A percentile compares a stretch with the other conserved stretches of the same genome.
phyloP scores from a whole-genome alignment of 2,329 filamentous ascomycete species.

The Trichoderma koningiopsis region DNA sequence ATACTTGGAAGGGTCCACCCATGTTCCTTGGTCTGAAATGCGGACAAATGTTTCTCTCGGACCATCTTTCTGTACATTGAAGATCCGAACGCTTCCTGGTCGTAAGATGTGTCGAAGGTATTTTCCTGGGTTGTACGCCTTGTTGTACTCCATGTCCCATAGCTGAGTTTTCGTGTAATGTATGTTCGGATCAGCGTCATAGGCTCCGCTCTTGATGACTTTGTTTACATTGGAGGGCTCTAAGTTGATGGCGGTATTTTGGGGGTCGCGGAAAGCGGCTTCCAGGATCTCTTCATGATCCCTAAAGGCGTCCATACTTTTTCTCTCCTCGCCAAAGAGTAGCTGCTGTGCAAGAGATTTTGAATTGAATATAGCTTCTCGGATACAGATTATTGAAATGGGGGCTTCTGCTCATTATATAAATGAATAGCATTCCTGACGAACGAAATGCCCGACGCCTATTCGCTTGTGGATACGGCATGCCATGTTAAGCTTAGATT shows the following conservation, averaged over 20 bases:
- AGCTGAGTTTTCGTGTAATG: constrained; percentile 28
- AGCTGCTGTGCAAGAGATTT: not conserved
- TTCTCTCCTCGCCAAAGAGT: not conserved
- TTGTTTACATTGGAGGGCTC: constrained; percentile 28
- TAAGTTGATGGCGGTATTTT: constrained; percentile 25
- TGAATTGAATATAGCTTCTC: not conserved
- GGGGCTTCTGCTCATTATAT: not conserved
- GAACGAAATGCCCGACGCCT: not conserved
- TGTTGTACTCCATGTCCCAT: constrained; percentile 30
- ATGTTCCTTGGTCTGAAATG: constrained; percentile 62
- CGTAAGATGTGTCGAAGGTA: constrained; percentile 26
- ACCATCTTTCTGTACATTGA: constrained; percentile 25
- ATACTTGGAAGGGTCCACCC: constrained; percentile 45
- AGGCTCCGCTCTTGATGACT: constrained; percentile 23
- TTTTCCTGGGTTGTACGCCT: constrained; percentile 28
- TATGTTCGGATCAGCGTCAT: constrained; percentile 27
- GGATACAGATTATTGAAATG: not conserved
- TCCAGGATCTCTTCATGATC: constrained; percentile 26
- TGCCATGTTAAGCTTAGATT: not conserved
- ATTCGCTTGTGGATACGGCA: not conserved
- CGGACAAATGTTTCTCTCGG: constrained; percentile 39
- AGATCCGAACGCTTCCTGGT: constrained; percentile 27
- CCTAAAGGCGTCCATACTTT: not conserved
- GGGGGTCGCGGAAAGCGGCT: constrained; percentile 23
- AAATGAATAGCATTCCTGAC: not conserved